Base-by-base conservation (phyloP, 2,329 filamentous ascomycete genomes). In the Dactylonectria macrodidyma region DNA sequence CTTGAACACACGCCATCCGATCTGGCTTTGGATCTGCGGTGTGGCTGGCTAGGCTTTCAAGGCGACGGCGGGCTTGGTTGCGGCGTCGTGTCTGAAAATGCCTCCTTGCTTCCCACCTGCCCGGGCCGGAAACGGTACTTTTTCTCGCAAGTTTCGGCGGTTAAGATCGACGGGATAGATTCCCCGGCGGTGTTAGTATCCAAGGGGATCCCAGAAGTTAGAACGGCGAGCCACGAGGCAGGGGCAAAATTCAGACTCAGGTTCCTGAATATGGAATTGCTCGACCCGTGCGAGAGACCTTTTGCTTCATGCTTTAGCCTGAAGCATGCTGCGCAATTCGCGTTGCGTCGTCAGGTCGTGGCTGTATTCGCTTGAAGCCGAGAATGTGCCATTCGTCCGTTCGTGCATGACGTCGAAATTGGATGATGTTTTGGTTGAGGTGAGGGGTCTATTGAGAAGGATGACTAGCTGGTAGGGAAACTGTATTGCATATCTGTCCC, bases 151-250 rank as follows among this genome's bases (percentile, higher is more conserved):
- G 38, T 22, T n/a, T n/a, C 38, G 48, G 47, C 41, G 59, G 62
- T 44, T 56, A 34, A 47, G 63, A 65, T 65, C 63, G 63, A 26
- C 63, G 51, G n/a, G 36, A 24, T 51, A 46, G 46, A 56, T 65
- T 44, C 57, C 50, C 34, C 33, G 52, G 11, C 26, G 14, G 51
- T 50, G 52, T 65, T 57, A 51, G 57, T 44, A 60, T 65, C 46
- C 46, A 61, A 61, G 44, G 51, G 51, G 57, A 65, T 65, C 63
- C 50, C 44, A 30, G 26, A 30, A 30, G 26, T 30, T 34, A 36
- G 57, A 48, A 24, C 41, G 22, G 22, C 10, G 41, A 61, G 55
- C 56, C 41, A 55, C 62, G 41, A 57, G 50, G 47, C 50, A 65
- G 56, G 62, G 50, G 57, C 51, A 44, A 60, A 59, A n/a, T 59